A percentile compares a stretch with the other conserved stretches of the same genome.
Conservation (phyloP, 1,284 basidiomycete species). For the Vanrija pseudolonga region DNA sequence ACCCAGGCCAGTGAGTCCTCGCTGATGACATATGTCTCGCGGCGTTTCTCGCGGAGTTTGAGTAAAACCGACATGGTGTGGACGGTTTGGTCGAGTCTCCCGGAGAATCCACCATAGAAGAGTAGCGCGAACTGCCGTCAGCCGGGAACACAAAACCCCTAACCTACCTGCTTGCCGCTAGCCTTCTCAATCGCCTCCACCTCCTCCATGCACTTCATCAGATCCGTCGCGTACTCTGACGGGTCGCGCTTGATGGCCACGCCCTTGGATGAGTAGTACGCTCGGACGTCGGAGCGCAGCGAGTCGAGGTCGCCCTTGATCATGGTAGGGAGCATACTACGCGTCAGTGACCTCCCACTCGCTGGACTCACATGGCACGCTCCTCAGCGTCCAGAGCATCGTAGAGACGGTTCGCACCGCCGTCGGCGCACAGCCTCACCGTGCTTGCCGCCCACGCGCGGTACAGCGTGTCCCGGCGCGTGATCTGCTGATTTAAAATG, state of each 20-base stretch:
- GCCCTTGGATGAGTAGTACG: constrained; percentile 66
- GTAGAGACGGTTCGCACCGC: constrained; percentile 83
- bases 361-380: constrained; percentile 2
- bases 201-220: constrained; percentile 81
- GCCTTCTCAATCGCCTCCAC: constrained; percentile 58
- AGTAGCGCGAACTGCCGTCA: constrained; percentile 62
- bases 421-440: constrained; percentile 73
- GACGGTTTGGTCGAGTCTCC: constrained; percentile 88
- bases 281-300: constrained; percentile 66
- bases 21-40: constrained; percentile 69
- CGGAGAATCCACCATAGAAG: constrained; percentile 82
- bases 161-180: constrained; percentile 13
- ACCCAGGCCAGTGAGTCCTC: constrained; percentile 89
- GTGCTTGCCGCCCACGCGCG: constrained; percentile 64
- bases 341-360: not conserved
- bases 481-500: constrained; percentile 85
- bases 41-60: constrained; percentile 65
- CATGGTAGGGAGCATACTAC: constrained; percentile 65
- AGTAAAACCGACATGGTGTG: constrained; percentile 83
- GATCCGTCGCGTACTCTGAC: constrained; percentile 82
- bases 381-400: constrained; percentile 56
- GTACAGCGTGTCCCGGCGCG: constrained; percentile 56
- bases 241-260: constrained; percentile 65
- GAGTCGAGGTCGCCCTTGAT: constrained; percentile 95
- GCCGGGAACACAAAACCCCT: not conserved